Conservation (phyloP, 805 yeast genomes). For the Barnettozyma populi region DNA sequence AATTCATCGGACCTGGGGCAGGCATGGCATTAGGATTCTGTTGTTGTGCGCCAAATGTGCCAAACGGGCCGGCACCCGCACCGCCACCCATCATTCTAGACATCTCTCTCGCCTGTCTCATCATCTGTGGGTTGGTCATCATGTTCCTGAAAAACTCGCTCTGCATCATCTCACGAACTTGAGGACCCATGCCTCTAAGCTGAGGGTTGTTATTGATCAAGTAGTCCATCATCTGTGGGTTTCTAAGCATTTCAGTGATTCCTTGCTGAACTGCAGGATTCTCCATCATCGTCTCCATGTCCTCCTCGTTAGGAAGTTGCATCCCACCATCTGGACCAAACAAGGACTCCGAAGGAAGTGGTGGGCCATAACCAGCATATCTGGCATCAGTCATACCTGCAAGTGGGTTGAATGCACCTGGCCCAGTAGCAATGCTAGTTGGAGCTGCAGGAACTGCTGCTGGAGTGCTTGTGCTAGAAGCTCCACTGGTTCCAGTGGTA, state of each 20-base stretch:
- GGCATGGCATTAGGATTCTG: slow-evolving; percentile 35
- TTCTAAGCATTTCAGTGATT: slow-evolving; percentile 74
- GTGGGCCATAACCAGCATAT: slow-evolving; percentile 80
- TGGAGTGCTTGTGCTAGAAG: slow-evolving; percentile 37
- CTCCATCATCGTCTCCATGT: slow-evolving; percentile 67
- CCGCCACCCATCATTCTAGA: slow-evolving; percentile 39
- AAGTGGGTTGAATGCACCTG: slow-evolving; percentile 82
- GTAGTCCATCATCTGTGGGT: slow-evolving; percentile 84
- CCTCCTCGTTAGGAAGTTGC: slow-evolving; percentile 65
- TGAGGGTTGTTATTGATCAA: slow-evolving; percentile 81
- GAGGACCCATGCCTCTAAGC: slow-evolving; percentile 82
- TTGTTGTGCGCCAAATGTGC: slow-evolving; percentile 19
- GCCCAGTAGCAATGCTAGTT: slow-evolving; percentile 80
- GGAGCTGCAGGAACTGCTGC: slow-evolving; percentile 46
- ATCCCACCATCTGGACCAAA: slow-evolving; percentile 96
- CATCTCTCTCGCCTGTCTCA: slow-evolving; percentile 78
- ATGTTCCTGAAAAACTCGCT: slow-evolving; percentile 77
- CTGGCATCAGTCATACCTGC: slow-evolving; percentile 94
- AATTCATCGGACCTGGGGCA: slow-evolving; percentile 39
- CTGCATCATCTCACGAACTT: slow-evolving; percentile 79
- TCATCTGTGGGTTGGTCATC: slow-evolving; percentile 77
- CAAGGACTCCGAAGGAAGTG: slow-evolving; percentile 80
- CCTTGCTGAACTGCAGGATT: slow-evolving; percentile 78
- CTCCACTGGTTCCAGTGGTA: slow-evolving; percentile 18
- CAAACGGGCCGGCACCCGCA: slow-evolving; percentile 19